Evolutionary conservation across 345 rosid species (phyloP).

Genomic region (Linum trigynum): DNA sequence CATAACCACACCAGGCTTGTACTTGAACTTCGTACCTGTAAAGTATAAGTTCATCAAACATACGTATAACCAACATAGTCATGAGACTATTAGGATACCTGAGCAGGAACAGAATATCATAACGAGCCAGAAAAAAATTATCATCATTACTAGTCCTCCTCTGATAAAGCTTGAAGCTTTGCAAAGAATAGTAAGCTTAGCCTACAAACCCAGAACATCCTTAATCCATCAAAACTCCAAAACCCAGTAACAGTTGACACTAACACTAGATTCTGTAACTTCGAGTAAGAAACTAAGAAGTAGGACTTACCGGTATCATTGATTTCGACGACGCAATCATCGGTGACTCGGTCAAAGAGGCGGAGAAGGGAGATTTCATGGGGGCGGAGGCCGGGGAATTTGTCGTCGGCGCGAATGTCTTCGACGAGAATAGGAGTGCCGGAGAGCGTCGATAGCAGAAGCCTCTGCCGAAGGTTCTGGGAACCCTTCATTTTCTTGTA

Average conservation of each 20-base stretch:
- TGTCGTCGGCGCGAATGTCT: slow-evolving; percentile 59
- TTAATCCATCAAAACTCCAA: too few species aligned
- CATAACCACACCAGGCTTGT: slow-evolving; percentile 74
- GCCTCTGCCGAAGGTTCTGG: slow-evolving; percentile 61
- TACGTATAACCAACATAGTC: background rate
- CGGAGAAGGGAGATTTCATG: slow-evolving; percentile 77
- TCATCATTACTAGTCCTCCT: too few species aligned
- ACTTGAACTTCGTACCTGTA: slow-evolving; percentile 54
- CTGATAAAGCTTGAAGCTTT: too few species aligned
- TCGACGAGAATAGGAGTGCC: slow-evolving; percentile 49
- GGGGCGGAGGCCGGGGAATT: slow-evolving; percentile 67
- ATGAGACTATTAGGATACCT: background rate
- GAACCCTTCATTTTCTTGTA: slow-evolving; percentile 68
- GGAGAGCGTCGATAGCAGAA: slow-evolving; percentile 63
- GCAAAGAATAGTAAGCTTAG: too few species aligned
- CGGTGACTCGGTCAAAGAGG: slow-evolving; percentile 58
- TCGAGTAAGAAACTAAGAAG: background rate
- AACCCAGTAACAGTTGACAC: too few species aligned
- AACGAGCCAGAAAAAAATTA: too few species aligned
- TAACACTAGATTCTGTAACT: too few species aligned
- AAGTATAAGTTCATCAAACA: background rate
- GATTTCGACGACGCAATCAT: slow-evolving; percentile 57
- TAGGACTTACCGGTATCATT: slow-evolving; percentile 58
- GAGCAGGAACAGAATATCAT: background rate
- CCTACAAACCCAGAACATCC: too few species aligned